These are phyloP conservation scores for Lichina pygmaea DNA, from an alignment of 495 filamentous ascomycete genomes.

Conservation along the genomic window DNA sequence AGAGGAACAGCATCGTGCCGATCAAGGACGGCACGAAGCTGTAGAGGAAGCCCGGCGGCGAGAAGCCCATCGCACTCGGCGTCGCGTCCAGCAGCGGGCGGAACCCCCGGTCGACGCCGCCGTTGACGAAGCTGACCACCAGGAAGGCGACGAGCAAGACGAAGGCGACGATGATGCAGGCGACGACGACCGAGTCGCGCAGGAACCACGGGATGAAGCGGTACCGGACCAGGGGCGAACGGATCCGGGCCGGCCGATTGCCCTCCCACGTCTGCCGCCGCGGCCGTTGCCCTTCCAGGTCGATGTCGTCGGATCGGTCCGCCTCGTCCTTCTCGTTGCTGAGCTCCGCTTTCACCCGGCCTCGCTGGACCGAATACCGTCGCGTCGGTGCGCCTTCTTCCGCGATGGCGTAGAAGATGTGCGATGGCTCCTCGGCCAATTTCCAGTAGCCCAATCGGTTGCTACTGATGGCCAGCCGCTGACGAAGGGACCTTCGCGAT, in stretches of 20 bases:
- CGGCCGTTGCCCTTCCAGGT: conserved; percentile 16
- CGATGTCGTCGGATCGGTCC: conserved; percentile 9
- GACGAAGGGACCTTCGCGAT: conserved; percentile 17
- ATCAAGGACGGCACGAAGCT: conserved; percentile 56
- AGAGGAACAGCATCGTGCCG: conserved; percentile 48
- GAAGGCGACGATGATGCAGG: conserved; percentile 32
- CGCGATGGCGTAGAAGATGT: conserved; percentile 38
- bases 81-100: conserved; percentile 32
- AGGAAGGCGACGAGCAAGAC: conserved; percentile 47
- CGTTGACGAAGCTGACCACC: conserved; percentile 48
- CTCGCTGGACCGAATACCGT: conserved; percentile 25
- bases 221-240: conserved; percentile 22
- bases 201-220: conserved; percentile 63
- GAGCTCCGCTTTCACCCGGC: conserved; percentile 11
- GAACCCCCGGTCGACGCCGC: conserved; percentile 40
- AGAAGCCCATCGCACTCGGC: conserved; percentile 39
- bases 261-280: conserved; percentile 4
- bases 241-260: conserved; percentile 10
- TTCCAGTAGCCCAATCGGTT: conserved; percentile 69
- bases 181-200: conserved; percentile 29
- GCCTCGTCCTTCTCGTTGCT: conserved; percentile 8
- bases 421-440: conserved; percentile 22
- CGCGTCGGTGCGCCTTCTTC: conserved; percentile 28
- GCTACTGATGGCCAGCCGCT: conserved; percentile 18
- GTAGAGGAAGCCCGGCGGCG: conserved; percentile 67